A percentile compares a stretch with the other conserved stretches of the same genome.
phyloP scores from a whole-genome alignment of 1,284 basidiomycete genomes.

The Leccinum variabile region DNA sequence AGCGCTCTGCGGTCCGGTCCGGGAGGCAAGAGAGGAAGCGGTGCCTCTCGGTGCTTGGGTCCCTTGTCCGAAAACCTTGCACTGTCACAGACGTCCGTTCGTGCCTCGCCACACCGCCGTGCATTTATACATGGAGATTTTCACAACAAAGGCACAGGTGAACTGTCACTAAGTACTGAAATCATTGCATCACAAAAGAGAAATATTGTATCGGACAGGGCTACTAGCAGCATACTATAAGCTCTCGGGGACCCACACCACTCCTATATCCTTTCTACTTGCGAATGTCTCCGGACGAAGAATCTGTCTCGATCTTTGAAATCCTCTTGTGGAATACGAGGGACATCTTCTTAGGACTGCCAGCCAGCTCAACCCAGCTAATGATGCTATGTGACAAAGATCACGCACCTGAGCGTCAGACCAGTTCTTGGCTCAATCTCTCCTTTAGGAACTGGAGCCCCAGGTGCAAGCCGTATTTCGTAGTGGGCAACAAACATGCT shows the following conservation, averaged over 20 bases:
- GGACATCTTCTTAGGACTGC: background rate
- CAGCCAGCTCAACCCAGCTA: background rate
- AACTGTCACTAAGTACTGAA: too few species aligned
- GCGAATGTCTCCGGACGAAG: background rate
- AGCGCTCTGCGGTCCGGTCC: too few species aligned
- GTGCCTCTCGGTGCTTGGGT: too few species aligned
- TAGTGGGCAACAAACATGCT: background rate
- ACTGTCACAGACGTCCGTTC: too few species aligned
- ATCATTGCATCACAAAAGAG: background rate
- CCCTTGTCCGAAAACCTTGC: too few species aligned
- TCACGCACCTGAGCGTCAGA: background rate
- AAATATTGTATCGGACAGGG: background rate
- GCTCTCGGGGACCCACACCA: background rate
- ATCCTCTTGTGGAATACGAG: background rate
- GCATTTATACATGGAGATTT: too few species aligned
- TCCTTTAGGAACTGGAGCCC: background rate
- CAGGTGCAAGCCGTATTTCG: background rate
- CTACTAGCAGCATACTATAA: background rate
- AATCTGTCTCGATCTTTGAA: background rate
- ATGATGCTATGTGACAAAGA: background rate
- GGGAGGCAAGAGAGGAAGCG: too few species aligned
- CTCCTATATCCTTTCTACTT: background rate
- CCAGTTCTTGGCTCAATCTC: background rate
- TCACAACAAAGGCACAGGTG: too few species aligned
- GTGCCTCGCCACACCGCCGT: too few species aligned